phyloP scores from a whole-genome alignment of 2,329 filamentous ascomycete species.

The Hypoxylon sp. region DNA sequence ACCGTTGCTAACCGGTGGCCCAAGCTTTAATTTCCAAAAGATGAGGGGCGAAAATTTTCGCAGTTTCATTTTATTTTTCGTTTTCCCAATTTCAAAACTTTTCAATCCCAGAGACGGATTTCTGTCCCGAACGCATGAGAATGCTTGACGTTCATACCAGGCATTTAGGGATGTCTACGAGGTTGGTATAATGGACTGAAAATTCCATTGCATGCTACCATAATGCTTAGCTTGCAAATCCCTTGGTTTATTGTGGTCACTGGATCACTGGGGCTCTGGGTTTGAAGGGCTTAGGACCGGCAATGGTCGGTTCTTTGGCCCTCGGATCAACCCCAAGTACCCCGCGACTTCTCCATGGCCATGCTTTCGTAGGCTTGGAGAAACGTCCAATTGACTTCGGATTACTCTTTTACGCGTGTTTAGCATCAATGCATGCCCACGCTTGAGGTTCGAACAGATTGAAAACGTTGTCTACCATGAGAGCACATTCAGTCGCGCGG shows the following conservation, averaged over 20 bases:
- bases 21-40: conserved; percentile 7
- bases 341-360: conserved; percentile 43
- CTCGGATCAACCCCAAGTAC: conserved; percentile 35
- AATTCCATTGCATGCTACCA: neutral
- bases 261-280: conserved; percentile 20
- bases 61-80: conserved; percentile 28
- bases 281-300: conserved; percentile 34
- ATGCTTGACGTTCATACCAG: neutral
- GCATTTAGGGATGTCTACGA: conserved; percentile 8
- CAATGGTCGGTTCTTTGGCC: conserved; percentile 45
- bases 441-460: conserved; percentile 62
- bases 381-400: conserved; percentile 33
- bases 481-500: conserved; percentile 60
- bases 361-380: conserved; percentile 33
- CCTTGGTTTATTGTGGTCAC: conserved; percentile 28
- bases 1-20: conserved; percentile 2
- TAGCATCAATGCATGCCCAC: conserved; percentile 52
- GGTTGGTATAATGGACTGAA: conserved; percentile 11
- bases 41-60: conserved; percentile 36
- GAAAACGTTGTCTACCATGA: conserved; percentile 59
- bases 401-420: conserved; percentile 1
- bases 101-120: conserved; percentile 6
- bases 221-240: conserved; percentile 14
- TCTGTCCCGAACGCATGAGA: neutral
- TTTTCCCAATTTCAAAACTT: conserved; percentile 27